Evolutionary conservation across 768 basidiomycete genomes (phyloP).

Genomic region (Amanita phalloides): DNA sequence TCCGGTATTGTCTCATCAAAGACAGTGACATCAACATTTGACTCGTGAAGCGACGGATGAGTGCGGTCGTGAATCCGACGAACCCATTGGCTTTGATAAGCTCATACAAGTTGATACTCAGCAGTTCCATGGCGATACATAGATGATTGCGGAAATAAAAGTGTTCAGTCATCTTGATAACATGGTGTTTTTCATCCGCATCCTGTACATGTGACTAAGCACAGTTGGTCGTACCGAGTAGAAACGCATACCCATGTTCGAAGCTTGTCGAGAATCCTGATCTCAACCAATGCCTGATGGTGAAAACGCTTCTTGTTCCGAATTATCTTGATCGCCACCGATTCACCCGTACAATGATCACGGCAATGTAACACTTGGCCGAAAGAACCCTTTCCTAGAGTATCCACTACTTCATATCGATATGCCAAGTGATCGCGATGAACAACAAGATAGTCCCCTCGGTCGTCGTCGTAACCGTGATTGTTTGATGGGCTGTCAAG

Average conservation of each 20-base stretch:
- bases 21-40: slow-evolving; percentile 91
- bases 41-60: slow-evolving; percentile 92
- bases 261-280: slow-evolving; percentile 94
- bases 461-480: slow-evolving; percentile 94
- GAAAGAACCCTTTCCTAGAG: slow-evolving; percentile 96
- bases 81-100: slow-evolving; percentile 99
- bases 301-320: slow-evolving; percentile 99
- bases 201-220: slow-evolving; percentile 42
- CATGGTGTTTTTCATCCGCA: slow-evolving; percentile 91
- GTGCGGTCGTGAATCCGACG: slow-evolving; percentile 90
- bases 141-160: slow-evolving; percentile 97
- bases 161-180: slow-evolving; percentile 96
- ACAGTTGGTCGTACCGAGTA: background rate
- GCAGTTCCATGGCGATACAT: slow-evolving; percentile 95
- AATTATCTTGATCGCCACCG: slow-evolving; percentile 99
- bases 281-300: slow-evolving; percentile 97
- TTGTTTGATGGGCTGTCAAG: slow-evolving; percentile 72
- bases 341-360: slow-evolving; percentile 89
- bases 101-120: slow-evolving; percentile 98
- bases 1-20: slow-evolving; percentile 92
- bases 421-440: slow-evolving; percentile 89
- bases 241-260: slow-evolving; percentile 83
- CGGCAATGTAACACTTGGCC: slow-evolving; percentile 95
- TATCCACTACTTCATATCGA: slow-evolving; percentile 90
- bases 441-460: slow-evolving; percentile 92